Evolutionary conservation across 768 basidiomycete genomes (phyloP).

Genomic region (Lentinula lateritia): DNA sequence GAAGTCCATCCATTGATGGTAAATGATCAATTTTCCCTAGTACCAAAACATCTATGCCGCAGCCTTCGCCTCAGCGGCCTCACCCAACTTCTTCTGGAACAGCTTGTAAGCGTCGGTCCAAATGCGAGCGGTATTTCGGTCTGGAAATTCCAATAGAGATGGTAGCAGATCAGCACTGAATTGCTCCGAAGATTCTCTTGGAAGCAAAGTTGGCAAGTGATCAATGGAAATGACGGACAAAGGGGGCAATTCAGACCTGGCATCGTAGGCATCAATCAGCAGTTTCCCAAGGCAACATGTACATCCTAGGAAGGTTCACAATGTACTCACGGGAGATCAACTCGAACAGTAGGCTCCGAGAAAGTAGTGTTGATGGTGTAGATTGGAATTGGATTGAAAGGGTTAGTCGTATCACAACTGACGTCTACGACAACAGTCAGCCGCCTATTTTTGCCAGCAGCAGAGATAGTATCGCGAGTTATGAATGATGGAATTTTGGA

Average conservation of each 20-base stretch:
- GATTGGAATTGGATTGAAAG: conserved; percentile 95
- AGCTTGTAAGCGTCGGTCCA: conserved; percentile 70
- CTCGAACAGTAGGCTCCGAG: conserved; percentile 83
- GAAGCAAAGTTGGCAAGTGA: conserved; percentile 91
- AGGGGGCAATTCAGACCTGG: conserved; percentile 56
- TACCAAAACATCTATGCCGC: not conserved
- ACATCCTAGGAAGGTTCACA: not conserved
- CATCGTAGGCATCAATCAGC: not conserved
- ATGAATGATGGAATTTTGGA: conserved; percentile 81
- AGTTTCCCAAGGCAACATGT: not conserved
- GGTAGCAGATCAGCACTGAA: conserved; percentile 87
- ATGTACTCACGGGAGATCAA: conserved; percentile 66
- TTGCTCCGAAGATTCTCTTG: conserved; percentile 94
- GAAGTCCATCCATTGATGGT: too few relatives aligned
- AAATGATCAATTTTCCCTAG: too few relatives aligned
- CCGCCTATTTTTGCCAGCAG: conserved; percentile 61
- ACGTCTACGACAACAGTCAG: conserved; percentile 91
- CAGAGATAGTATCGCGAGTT: conserved; percentile 60
- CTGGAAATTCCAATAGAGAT: conserved; percentile 64
- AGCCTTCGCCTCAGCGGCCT: conserved; percentile 37
- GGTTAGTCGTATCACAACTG: conserved; percentile 98
- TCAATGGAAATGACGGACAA: conserved; percentile 93
- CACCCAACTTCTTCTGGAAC: conserved; percentile 48
- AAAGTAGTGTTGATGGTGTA: conserved; percentile 94
- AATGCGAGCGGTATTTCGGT: conserved; percentile 48